Conservation (phyloP, 208 protist species). For the Leishmania guyanensis region DNA sequence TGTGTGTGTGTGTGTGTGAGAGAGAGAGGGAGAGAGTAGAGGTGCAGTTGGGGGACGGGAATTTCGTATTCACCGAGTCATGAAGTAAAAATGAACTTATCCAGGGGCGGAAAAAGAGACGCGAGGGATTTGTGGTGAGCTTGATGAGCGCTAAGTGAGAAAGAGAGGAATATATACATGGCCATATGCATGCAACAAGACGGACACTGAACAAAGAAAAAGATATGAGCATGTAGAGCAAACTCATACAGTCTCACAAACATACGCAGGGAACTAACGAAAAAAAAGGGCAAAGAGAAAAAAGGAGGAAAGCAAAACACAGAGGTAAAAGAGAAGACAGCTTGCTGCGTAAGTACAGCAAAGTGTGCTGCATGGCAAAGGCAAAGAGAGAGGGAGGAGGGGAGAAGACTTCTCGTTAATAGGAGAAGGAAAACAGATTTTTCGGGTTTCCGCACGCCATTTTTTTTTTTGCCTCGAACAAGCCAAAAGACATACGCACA, state of each 20-base stretch:
- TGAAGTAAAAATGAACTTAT: too few relatives aligned
- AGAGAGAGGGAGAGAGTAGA: too few relatives aligned
- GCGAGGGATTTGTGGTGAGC: too few relatives aligned
- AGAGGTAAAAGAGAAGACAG: neutral
- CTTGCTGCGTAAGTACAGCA: neutral
- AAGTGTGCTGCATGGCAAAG: too few relatives aligned
- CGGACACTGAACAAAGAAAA: too few relatives aligned
- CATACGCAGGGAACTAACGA: neutral
- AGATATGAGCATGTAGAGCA: too few relatives aligned
- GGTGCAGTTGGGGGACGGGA: too few relatives aligned
- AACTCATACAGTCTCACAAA: too few relatives aligned
- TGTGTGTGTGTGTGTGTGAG: too few relatives aligned
- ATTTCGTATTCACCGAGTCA: too few relatives aligned
- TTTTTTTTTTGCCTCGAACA: conserved; percentile 2
- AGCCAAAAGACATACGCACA: neutral
- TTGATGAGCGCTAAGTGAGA: neutral
- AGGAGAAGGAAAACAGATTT: neutral
- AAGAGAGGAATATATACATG: neutral
- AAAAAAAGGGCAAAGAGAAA: conserved; percentile 1
- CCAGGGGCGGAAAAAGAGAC: too few relatives aligned
- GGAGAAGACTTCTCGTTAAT: neutral
- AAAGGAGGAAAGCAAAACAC: neutral
- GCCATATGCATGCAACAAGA: neutral
- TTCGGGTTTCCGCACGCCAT: neutral
- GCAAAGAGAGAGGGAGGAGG: too few relatives aligned